phyloP scores from a whole-genome alignment of 345 rosid species.

The Rhodamnia rubescens region DNA sequence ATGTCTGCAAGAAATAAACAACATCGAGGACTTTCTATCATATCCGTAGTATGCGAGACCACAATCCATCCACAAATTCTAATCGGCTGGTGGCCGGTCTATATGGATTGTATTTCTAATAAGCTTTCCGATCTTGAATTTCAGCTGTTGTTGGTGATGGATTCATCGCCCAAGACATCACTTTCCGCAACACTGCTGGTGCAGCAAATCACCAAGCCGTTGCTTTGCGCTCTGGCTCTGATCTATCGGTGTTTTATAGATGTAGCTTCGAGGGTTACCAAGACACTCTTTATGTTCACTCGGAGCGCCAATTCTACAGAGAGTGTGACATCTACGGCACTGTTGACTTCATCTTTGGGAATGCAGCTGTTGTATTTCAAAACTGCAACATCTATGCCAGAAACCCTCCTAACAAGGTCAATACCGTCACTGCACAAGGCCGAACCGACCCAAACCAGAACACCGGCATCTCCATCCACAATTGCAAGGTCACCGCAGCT shows the following conservation, averaged over 20 bases:
- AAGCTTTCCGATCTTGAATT: neutral
- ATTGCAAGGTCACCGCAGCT: constrained; percentile 38
- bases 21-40: too few relatives aligned
- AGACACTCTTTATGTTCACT: constrained; percentile 58
- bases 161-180: constrained; percentile 53
- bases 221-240: constrained; percentile 56
- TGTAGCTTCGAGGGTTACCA: constrained; percentile 60
- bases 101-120: neutral
- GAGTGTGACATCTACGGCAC: constrained; percentile 57
- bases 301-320: constrained; percentile 53
- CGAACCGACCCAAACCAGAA: constrained; percentile 51
- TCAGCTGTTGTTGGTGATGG: constrained; percentile 50
- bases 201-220: constrained; percentile 53
- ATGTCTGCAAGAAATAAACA: neutral
- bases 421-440: constrained; percentile 44
- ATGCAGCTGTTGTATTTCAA: constrained; percentile 47
- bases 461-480: constrained; percentile 50
- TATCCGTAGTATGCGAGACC: too few relatives aligned
- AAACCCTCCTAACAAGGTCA: constrained; percentile 30
- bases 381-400: constrained; percentile 42
- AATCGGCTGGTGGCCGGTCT: neutral
- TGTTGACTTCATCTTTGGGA: constrained; percentile 49
- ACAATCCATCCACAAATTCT: neutral
- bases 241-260: constrained; percentile 48
- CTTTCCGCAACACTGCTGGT: constrained; percentile 63